Percentiles rank a stretch among this genome's conserved stretches.
Conservation (phyloP, 257 asterid genomes). For the Jasminum sambac region DNA sequence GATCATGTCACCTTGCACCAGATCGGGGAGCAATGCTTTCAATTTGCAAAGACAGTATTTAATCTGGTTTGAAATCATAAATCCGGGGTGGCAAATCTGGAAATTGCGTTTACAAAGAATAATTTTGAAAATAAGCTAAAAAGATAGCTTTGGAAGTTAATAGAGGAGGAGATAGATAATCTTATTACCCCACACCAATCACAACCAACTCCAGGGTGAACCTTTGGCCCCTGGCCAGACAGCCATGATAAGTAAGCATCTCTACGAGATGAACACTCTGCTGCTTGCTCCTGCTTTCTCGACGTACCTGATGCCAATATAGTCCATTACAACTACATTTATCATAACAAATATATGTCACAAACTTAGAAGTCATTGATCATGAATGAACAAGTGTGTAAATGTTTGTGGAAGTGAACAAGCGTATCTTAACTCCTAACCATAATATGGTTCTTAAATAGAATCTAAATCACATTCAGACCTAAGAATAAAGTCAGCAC, state of each 20-base stretch:
- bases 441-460: neutral
- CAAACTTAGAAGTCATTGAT: neutral
- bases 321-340: neutral
- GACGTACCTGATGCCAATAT: slow-evolving; percentile 32
- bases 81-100: neutral
- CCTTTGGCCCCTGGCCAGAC: slow-evolving; percentile 29
- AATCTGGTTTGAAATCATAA: neutral
- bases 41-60: neutral
- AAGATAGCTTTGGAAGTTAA: neutral
- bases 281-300: slow-evolving; percentile 25
- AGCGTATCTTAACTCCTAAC: neutral
- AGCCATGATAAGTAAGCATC: slow-evolving; percentile 17
- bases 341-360: neutral
- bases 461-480: neutral
- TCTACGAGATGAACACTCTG: slow-evolving; percentile 14
- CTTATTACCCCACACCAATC: slow-evolving; percentile 77
- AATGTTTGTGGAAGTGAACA: neutral
- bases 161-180: neutral
- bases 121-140: neutral
- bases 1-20: no score
- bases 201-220: slow-evolving; percentile 62
- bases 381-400: neutral
- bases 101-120: neutral
- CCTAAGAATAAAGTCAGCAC: neutral
- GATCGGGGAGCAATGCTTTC: neutral